Evolutionary conservation across 306 rosid species (phyloP).

Genomic region (Mucuna pruriens): DNA sequence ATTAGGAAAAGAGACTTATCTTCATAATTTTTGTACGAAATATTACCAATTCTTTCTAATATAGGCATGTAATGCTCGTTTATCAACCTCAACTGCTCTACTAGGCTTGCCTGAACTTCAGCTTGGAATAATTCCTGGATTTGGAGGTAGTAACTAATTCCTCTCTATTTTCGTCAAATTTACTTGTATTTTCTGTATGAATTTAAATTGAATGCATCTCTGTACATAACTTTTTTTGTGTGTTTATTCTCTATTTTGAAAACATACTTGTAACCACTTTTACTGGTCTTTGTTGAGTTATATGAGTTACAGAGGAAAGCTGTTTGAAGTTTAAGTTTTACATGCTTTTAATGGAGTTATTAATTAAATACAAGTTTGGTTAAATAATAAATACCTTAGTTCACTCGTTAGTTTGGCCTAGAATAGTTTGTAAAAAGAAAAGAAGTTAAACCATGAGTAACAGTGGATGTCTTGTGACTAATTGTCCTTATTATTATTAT

Average conservation of each 20-base stretch:
- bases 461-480: neutral
- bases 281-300: constrained; percentile 8
- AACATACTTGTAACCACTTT: constrained; percentile 2
- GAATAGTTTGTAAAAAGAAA: constrained; percentile 5
- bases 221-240: neutral
- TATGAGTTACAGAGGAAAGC: neutral
- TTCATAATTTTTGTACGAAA: neutral
- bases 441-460: constrained; percentile 2
- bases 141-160: constrained; percentile 70
- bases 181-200: constrained; percentile 10
- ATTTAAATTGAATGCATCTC: constrained; percentile 29
- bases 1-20: neutral
- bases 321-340: constrained; percentile 10
- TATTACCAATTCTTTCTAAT: constrained; percentile 22
- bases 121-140: constrained; percentile 97
- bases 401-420: neutral
- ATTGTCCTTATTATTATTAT: constrained; percentile 23
- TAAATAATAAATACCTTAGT: constrained; percentile 22
- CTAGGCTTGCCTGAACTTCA: constrained; percentile 97
- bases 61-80: constrained; percentile 88
- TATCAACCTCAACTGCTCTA: constrained; percentile 90
- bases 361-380: constrained; percentile 15
- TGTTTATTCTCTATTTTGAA: constrained; percentile 6
- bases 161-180: constrained; percentile 13
- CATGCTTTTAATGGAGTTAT: constrained; percentile 8